Evolutionary conservation across 1,139 yeast species (phyloP), one percentile per base, ranked within the genome.

Genomic region (Hyphopichia pseudoburtonii): DNA sequence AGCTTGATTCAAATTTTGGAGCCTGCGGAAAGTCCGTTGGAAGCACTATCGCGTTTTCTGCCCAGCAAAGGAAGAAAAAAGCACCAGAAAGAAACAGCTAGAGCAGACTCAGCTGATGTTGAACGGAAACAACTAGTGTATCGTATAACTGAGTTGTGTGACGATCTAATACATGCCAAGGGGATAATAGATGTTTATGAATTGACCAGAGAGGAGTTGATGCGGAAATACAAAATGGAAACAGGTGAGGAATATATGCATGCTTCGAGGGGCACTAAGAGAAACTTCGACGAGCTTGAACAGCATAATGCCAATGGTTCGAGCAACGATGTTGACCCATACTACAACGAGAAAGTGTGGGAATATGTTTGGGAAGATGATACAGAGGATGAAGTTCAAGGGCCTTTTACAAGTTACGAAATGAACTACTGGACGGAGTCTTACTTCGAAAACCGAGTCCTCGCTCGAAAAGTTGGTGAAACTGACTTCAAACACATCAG

Each of bases 1-100:
- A 45, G 47, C 1, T 48, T 84, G 14, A 70, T 82, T 3, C 57
- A 45, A 0, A 22, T 56, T 2, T 56, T 85, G 29, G 76, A 80
- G 28, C 78, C 83, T 0, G 83, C 78, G 3, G 92, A 85, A 52
- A 71, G 83, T 0, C 76, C 86, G 2, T 45, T 81, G 54, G 90
- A 84, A 47, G 79, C 84, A 0, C 57, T 81, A 25, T 74, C 73
- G 12, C 53, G 82, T 35, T 51, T 76, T 30, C 64, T 64, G 6
- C 53, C 56, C 1, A 59, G 60, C 26, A 53, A 51, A 40, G 51
- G 41, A 25, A 50, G 43, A 35, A 54, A 46, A 34, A 34, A 27
- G 24, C 34, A 28, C 33, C 30, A 40, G 18, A 39, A 33, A 12
- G 41, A 43, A 33, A 6, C 40, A 35, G 38, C 28, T 35, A 34